Percentiles rank a stretch among this genome's conserved stretches.
Conservation (phyloP, 306 rosid genomes). For the Prunus davidiana region DNA sequence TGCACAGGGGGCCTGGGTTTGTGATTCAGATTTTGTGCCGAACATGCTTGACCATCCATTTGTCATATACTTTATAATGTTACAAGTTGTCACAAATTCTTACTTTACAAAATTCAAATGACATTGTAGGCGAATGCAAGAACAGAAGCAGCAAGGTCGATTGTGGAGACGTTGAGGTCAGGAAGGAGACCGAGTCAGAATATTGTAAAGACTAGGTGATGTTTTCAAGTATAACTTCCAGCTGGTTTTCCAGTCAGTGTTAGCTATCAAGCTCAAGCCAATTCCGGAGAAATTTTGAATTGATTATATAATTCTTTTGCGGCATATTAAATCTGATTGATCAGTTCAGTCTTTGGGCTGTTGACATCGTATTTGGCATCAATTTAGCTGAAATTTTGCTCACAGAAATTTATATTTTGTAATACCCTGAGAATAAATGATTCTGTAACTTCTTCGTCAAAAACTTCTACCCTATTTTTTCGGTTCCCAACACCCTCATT, state of each 20-base stretch:
- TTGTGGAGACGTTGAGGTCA: conserved; percentile 58
- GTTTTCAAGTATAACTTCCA: background rate
- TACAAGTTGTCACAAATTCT: background rate
- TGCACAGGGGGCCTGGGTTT: background rate
- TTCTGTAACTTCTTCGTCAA: background rate
- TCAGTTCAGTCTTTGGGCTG: background rate
- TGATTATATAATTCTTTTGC: conserved; percentile 4
- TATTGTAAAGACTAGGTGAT: conserved; percentile 23
- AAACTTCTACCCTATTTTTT: no score
- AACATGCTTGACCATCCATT: background rate
- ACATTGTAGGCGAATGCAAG: conserved; percentile 63
- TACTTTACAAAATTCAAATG: background rate
- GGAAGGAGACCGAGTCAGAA: background rate
- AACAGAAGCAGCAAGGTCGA: conserved; percentile 65
- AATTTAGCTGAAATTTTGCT: conserved; percentile 1
- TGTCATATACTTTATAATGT: background rate
- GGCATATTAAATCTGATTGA: conserved; percentile 2
- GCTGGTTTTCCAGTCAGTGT: background rate
- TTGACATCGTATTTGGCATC: background rate
- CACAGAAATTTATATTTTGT: background rate
- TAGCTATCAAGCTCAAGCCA: background rate
- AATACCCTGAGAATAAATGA: background rate
- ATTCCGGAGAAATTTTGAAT: conserved; percentile 12
- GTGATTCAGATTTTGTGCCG: background rate
- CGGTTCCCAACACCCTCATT: background rate